A percentile compares a stretch with the other conserved stretches of the same genome.
phyloP scores from a whole-genome alignment of 352 stramenopile genomes.

The Globisporangium uncinulatum region DNA sequence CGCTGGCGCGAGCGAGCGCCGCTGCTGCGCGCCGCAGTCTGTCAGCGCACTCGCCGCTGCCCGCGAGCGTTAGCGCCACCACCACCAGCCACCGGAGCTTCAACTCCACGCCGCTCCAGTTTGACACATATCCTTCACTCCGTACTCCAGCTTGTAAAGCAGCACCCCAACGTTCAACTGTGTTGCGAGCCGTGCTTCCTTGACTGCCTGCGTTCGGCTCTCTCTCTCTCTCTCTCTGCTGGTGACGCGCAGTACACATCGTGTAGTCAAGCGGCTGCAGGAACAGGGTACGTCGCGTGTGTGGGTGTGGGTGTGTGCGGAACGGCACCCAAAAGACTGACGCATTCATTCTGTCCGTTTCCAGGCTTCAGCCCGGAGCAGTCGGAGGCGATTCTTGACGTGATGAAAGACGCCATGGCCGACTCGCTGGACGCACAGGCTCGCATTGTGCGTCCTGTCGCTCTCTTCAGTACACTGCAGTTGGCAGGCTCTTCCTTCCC shows the following conservation, averaged over 20 bases:
- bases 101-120: constrained; percentile 17
- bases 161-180: background rate
- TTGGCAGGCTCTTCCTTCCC: background rate
- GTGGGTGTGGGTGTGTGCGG: too few relatives aligned
- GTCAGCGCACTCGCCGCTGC: background rate
- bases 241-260: constrained; percentile 29
- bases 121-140: constrained; percentile 17
- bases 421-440: constrained; percentile 71
- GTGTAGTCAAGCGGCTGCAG: constrained; percentile 72
- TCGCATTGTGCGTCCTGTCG: constrained; percentile 38
- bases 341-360: background rate
- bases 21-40: background rate
- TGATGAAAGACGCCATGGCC: constrained; percentile 79
- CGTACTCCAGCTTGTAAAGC: background rate
- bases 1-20: background rate
- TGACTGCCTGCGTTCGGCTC: constrained; percentile 16
- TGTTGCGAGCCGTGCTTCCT: too few relatives aligned
- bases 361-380: constrained; percentile 65
- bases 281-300: constrained; percentile 41
- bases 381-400: constrained; percentile 71
- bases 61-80: background rate
- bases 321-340: too few relatives aligned
- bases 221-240: background rate
- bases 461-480: background rate
- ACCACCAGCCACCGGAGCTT: constrained; percentile 3